These are phyloP conservation scores for Leptomonas pyrrhocoris DNA, from an alignment of 208 protist species.

Conservation along the genomic window DNA sequence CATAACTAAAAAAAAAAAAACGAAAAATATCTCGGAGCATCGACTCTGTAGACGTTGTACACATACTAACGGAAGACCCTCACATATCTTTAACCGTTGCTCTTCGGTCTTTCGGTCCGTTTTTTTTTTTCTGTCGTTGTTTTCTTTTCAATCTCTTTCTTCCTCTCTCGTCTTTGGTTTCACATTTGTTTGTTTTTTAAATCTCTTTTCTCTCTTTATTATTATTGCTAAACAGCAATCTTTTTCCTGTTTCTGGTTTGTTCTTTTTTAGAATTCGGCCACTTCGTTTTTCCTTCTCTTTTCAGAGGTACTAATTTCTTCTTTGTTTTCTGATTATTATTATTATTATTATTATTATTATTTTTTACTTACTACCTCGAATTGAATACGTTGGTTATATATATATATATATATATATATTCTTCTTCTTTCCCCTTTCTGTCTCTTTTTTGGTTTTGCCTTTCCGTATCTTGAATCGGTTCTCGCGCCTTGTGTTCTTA, in stretches of 20 bases:
- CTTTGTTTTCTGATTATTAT: neutral
- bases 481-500: neutral
- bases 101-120: neutral
- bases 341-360: too few species aligned
- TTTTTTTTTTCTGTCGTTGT: constrained; percentile 8
- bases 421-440: neutral
- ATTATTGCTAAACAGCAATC: neutral
- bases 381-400: too few species aligned
- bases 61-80: too few species aligned
- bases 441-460: constrained; percentile 3
- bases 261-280: constrained; percentile 1
- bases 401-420: too few species aligned
- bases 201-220: neutral
- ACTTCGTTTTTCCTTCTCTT: constrained; percentile 1
- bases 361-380: neutral
- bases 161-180: constrained; percentile 4
- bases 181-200: constrained; percentile 3
- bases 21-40: neutral
- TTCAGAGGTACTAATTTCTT: neutral
- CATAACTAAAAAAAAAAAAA: constrained; percentile 22
- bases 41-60: too few species aligned
- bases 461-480: constrained; percentile 2
- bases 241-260: neutral
- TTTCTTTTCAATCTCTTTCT: constrained; percentile 10
- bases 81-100: too few species aligned